Percentiles rank a stretch among this genome's conserved stretches.
Evolutionary conservation across 805 yeast species (phyloP).

Genomic region (Barnettozyma salicaria): DNA sequence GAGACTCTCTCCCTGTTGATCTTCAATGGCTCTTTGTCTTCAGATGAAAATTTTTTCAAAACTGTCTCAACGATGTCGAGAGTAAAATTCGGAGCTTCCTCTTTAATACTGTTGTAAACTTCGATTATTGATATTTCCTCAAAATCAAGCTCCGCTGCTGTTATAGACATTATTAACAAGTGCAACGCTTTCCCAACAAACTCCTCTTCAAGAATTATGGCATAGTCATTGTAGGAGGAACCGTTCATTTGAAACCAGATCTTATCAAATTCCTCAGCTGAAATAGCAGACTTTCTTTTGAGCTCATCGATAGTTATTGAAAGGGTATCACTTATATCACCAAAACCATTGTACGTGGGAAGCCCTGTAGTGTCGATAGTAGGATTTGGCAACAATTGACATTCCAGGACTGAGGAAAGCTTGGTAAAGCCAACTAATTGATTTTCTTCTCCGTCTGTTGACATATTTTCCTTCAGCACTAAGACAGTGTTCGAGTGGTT

Average conservation of each 20-base stretch:
- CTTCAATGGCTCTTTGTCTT: slow-evolving; percentile 24
- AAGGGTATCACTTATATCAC: slow-evolving; percentile 7
- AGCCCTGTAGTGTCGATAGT: slow-evolving; percentile 27
- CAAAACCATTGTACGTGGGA: slow-evolving; percentile 35
- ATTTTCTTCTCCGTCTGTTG: slow-evolving; percentile 23
- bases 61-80: slow-evolving; percentile 44
- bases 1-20: slow-evolving; percentile 42
- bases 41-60: slow-evolving; percentile 39
- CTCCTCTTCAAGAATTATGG: slow-evolving; percentile 32
- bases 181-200: slow-evolving; percentile 32
- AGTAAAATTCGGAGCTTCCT: slow-evolving; percentile 31
- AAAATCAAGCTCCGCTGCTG: slow-evolving; percentile 31
- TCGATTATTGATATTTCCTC: slow-evolving; percentile 27
- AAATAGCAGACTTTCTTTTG: slow-evolving; percentile 43
- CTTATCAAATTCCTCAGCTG: slow-evolving; percentile 44
- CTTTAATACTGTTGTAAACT: slow-evolving; percentile 26
- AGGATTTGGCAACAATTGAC: slow-evolving; percentile 27
- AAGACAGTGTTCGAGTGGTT: slow-evolving; percentile 86
- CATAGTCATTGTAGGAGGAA: slow-evolving; percentile 41
- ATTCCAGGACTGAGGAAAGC: slow-evolving; percentile 35
- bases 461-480: slow-evolving; percentile 33
- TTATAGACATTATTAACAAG: slow-evolving; percentile 32
- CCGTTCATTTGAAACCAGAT: slow-evolving; percentile 55
- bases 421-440: slow-evolving; percentile 29
- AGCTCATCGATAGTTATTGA: slow-evolving; percentile 27